Conservation (phyloP, 75 land plant species). For the Adiantum capillusveneris region DNA sequence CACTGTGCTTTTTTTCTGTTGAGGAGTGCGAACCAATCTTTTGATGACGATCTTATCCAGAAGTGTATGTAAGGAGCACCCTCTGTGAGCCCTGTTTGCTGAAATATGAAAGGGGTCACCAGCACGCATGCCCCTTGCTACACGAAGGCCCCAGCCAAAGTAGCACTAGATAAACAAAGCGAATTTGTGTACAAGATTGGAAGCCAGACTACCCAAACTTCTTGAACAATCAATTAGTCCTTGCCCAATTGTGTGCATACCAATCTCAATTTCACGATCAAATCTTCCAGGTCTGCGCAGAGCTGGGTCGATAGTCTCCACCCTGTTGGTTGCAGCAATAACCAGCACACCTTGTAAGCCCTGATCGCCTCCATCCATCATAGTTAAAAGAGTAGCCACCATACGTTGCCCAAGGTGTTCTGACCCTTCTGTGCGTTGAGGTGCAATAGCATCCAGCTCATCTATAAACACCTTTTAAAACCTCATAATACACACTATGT, state of each 20-base stretch:
- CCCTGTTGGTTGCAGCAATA: slow-evolving; percentile 90
- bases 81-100: too few species aligned
- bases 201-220: too few species aligned
- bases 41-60: too few species aligned
- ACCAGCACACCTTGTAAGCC: slow-evolving; percentile 46
- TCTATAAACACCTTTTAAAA: slow-evolving; percentile 80
- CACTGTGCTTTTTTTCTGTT: too few species aligned
- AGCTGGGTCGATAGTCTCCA: slow-evolving; percentile 85
- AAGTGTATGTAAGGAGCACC: too few species aligned
- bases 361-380: slow-evolving; percentile 76
- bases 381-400: slow-evolving; percentile 68
- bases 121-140: too few species aligned
- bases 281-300: slow-evolving; percentile 93
- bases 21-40: too few species aligned
- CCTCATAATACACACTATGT: slow-evolving; percentile 3
- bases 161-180: too few species aligned
- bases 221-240: too few species aligned
- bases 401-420: slow-evolving; percentile 84
- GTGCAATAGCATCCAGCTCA: slow-evolving; percentile 97
- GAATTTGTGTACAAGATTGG: too few species aligned
- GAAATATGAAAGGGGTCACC: too few species aligned
- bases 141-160: too few species aligned
- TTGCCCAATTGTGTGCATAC: slow-evolving; percentile 25
- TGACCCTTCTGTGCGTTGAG: slow-evolving; percentile 76
- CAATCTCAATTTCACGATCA: slow-evolving; percentile 92